Percentiles rank a stretch among this genome's conserved stretches.
Evolutionary conservation across 805 yeast genomes (phyloP).

Genomic region (Saccharomycopsis vini): DNA sequence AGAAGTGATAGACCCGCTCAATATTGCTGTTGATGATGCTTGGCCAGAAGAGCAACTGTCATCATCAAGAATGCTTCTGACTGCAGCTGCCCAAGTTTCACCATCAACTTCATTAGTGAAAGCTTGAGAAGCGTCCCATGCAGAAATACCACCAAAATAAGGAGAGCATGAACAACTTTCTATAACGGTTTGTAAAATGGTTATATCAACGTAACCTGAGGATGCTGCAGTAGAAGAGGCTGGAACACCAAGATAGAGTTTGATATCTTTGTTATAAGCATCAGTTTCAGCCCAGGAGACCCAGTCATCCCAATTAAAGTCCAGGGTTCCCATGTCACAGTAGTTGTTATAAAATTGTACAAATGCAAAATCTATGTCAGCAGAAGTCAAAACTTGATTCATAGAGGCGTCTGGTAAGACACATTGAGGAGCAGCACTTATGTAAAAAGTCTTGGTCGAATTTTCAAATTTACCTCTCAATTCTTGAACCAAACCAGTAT

Average conservation of each 20-base stretch:
- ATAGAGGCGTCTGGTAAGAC: slow-evolving; percentile 54
- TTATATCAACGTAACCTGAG: slow-evolving; percentile 45
- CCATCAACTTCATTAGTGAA: slow-evolving; percentile 25
- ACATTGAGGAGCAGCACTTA: slow-evolving; percentile 80
- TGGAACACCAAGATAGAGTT: slow-evolving; percentile 59
- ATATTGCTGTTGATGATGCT: slow-evolving; percentile 6
- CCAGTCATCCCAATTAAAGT: slow-evolving; percentile 49
- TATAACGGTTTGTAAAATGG: slow-evolving; percentile 28
- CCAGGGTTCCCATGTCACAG: slow-evolving; percentile 34
- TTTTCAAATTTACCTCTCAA: slow-evolving; percentile 34
- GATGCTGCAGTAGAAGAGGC: slow-evolving; percentile 44
- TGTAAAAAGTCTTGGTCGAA: slow-evolving; percentile 42
- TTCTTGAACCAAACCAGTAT: slow-evolving; percentile 48
- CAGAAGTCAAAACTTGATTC: slow-evolving; percentile 39
- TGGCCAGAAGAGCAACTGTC: slow-evolving; percentile 9
- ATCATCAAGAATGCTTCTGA: slow-evolving; percentile 23
- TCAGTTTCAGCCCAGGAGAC: slow-evolving; percentile 33
- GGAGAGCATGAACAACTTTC: slow-evolving; percentile 18
- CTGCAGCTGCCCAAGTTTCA: slow-evolving; percentile 9
- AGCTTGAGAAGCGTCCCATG: slow-evolving; percentile 89
- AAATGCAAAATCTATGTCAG: slow-evolving; percentile 57
- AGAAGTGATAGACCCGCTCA: slow-evolving; percentile 2
- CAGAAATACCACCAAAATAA: slow-evolving; percentile 74
- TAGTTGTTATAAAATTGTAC: slow-evolving; percentile 70
- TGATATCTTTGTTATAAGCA: slow-evolving; percentile 43